phyloP scores from a whole-genome alignment of 2,329 filamentous ascomycete species.

The Monosporascus sp. region DNA sequence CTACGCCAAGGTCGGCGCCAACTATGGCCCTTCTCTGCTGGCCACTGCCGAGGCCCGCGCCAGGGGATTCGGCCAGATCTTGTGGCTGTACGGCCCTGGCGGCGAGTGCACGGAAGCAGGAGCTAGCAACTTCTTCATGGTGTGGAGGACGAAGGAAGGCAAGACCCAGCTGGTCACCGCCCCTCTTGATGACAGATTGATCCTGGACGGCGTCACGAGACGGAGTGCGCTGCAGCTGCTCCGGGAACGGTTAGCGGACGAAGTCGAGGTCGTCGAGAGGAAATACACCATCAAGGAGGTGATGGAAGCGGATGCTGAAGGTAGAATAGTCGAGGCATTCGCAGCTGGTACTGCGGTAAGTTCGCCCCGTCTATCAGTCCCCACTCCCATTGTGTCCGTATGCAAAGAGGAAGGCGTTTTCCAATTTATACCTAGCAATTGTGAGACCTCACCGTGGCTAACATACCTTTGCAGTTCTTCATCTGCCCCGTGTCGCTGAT shows the following conservation, averaged over 20 bases:
- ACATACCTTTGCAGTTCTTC: slow-evolving; percentile 51
- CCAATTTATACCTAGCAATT: no score
- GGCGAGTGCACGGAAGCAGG: slow-evolving; percentile 84
- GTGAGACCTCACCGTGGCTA: background rate
- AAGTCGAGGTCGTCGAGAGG: slow-evolving; percentile 71
- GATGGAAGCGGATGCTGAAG: slow-evolving; percentile 65
- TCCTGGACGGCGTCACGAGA: slow-evolving; percentile 84
- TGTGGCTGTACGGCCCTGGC: slow-evolving; percentile 85
- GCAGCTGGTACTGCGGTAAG: slow-evolving; percentile 79
- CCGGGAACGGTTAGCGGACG: slow-evolving; percentile 52
- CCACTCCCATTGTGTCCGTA: background rate
- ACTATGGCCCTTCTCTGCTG: slow-evolving; percentile 80
- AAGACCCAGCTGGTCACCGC: slow-evolving; percentile 73
- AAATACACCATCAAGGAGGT: slow-evolving; percentile 79
- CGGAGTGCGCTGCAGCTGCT: slow-evolving; percentile 72
- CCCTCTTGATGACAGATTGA: slow-evolving; percentile 74
- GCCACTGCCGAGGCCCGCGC: slow-evolving; percentile 70
- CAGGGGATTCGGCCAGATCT: slow-evolving; percentile 77
- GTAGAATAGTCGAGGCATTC: slow-evolving; percentile 77
- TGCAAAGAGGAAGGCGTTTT: background rate
- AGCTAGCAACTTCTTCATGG: slow-evolving; percentile 85
- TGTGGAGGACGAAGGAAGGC: slow-evolving; percentile 65
- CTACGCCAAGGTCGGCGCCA: slow-evolving; percentile 87
- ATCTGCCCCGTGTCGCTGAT: slow-evolving; percentile 64
- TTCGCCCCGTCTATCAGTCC: slow-evolving; percentile 14